phyloP scores from a whole-genome alignment of 2,329 filamentous ascomycete species.

The Pseudodiploospora longispora region DNA sequence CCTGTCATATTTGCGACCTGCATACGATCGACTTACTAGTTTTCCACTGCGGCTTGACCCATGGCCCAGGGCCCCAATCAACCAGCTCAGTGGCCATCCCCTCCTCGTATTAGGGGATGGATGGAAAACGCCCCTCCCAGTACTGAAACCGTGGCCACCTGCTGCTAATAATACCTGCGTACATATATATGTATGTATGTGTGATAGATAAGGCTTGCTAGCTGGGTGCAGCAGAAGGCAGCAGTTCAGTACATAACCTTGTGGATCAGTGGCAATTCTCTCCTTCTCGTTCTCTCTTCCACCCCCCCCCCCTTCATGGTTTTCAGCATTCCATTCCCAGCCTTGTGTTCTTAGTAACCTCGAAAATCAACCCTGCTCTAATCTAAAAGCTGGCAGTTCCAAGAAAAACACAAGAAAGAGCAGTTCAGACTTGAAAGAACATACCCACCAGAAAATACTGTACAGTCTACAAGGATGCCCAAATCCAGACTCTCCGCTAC shows the following conservation, averaged over 20 bases:
- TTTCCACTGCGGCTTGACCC: not conserved
- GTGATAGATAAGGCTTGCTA: too few relatives aligned
- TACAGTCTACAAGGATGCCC: too few relatives aligned
- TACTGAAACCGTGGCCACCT: not conserved
- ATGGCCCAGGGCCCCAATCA: not conserved
- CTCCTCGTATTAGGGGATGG: not conserved
- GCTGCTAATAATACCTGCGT: too few relatives aligned
- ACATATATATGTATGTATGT: too few relatives aligned
- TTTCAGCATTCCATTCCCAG: not conserved
- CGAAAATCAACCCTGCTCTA: not conserved
- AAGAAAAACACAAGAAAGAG: too few relatives aligned
- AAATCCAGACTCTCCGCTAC: too few relatives aligned
- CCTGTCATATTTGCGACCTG: not conserved
- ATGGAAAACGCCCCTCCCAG: not conserved
- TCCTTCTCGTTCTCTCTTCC: too few relatives aligned
- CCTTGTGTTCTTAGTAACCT: not conserved
- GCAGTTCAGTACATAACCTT: constrained; percentile 17
- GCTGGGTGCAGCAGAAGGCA: constrained; percentile 12
- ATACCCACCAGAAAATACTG: too few relatives aligned
- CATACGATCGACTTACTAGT: not conserved
- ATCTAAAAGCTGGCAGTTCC: not conserved
- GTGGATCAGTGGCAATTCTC: not conserved
- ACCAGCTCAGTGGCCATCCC: not conserved
- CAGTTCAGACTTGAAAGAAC: too few relatives aligned
- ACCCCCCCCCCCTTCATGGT: too few relatives aligned